These are phyloP conservation scores for Tylopilus subfusipes DNA, from an alignment of 768 basidiomycete species.

Conservation along the genomic window DNA sequence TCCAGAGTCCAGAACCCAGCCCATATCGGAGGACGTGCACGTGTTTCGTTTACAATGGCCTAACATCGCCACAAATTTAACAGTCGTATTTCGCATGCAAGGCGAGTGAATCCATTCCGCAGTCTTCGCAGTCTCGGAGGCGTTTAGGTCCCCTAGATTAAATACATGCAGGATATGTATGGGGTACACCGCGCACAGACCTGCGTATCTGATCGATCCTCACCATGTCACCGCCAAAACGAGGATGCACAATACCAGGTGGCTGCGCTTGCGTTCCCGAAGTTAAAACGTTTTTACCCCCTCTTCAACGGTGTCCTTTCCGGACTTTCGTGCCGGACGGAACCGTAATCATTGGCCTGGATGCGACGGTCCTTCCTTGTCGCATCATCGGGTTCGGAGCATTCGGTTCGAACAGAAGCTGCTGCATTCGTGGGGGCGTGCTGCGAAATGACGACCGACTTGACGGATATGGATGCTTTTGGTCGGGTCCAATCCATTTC, in stretches of 20 bases:
- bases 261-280: neutral
- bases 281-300: neutral
- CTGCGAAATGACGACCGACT: slow-evolving; percentile 31
- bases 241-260: neutral
- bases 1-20: neutral
- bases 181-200: neutral
- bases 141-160: neutral
- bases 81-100: neutral
- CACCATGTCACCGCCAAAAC: neutral
- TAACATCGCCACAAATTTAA: neutral
- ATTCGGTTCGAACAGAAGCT: slow-evolving; percentile 30
- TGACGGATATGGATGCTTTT: slow-evolving; percentile 34
- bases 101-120: neutral
- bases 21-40: neutral
- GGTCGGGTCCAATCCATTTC: slow-evolving; percentile 29
- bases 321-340: slow-evolving; percentile 18
- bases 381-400: slow-evolving; percentile 21
- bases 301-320: neutral
- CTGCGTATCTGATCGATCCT: slow-evolving; percentile 3
- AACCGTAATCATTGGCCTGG: slow-evolving; percentile 29
- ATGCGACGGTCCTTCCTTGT: slow-evolving; percentile 21
- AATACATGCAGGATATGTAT: neutral
- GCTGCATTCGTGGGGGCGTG: slow-evolving; percentile 40
- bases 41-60: neutral
- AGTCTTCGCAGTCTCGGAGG: neutral